Evolutionary conservation across 139 green algal species (phyloP), one percentile per base, ranked within the genome.

Genomic region (Volvox reticuliferus): DNA sequence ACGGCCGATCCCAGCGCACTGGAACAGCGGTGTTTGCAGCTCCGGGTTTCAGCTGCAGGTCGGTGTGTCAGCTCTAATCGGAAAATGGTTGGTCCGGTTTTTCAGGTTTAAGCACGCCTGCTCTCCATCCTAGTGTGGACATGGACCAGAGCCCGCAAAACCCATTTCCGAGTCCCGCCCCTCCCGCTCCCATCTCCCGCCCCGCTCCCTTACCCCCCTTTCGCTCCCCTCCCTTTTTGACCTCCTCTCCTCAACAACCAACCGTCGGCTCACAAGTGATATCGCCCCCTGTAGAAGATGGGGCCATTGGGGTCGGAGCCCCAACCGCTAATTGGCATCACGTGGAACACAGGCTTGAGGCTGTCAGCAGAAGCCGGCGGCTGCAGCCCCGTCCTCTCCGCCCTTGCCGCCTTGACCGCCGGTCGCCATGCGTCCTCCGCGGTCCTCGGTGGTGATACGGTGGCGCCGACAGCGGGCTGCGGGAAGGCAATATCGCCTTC

Each of bases 291-390:
- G 44, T 93, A 95, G 75, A 84, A 94, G 75, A 96, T 94, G 36
- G 95, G 95, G 18, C 95, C 96, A 75, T 97, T 97, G 24, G 96
- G 96, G 82, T 98, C 96, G 82, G 96, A 97, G 30, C 96, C 86
- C 96, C 96, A 97, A 21, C 95, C 95, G 2, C 37, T 79, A 30
- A 62, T 37, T 16, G 95, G 91, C 84, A 95, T 95, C 3, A 96
- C 78, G 63, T 97, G 96, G 87, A 92, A 97, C 21, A 90, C 69
- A 0, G 95, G 95, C 65, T 93, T 89, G 36, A 92, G 61, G 26
- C 69, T 89, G 84, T 95, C 93, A 55, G 69, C 73, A 21, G 86
- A 44, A 33, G 32, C 13, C 75, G 28, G 32, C 75, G 30, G 18
- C 33, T 30, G 22, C 16, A 1, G 76, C 76, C 14, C 32, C 76